Base-by-base conservation (phyloP, 106 monocot genomes). In the Dioscorea zingiberensis region DNA sequence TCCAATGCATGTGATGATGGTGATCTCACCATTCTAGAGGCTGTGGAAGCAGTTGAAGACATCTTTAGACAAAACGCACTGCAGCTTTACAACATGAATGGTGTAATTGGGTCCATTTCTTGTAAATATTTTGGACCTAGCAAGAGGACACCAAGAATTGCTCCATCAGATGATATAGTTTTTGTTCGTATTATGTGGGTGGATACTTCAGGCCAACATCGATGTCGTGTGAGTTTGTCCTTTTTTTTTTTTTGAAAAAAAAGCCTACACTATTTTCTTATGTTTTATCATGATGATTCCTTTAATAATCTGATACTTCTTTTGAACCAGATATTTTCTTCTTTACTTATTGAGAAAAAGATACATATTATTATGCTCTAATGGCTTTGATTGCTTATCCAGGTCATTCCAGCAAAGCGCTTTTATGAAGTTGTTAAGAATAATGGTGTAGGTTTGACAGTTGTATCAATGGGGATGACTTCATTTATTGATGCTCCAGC, bases 181-280 rank as follows among this genome's bases (percentile, higher is more conserved):
- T 84, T 87, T 80, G 98, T 98, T 63, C 85, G 93, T 21, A 24
- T 93, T 58, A 74, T 89, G 57, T 98, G 92, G 92, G 71, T 78
- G 59, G 98, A 98, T 64, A 45, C 78, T 68, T 93, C 93, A 69
- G 98, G 89, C 2, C 82, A 98, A 87, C 79, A 80, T 30, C 76
- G 98, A 77, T 98, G 98, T 58, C 83, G 98, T 53, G 98, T 98
- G 70, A 84, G 77, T 81, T 57, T 54, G 54, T 17, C 59, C 28
- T 69, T 63, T 25, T 48, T n/a, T n/a, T n/a, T n/a, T n/a, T n/a
- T n/a, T n/a, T n/a, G n/a, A n/a, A n/a, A n/a, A n/a, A n/a, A n/a
- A 51, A 6, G 10, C 6, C 38, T 6, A 38, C 27, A 17, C 3
- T 4, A 18, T n/a, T 63, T 6, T 63, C 32, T 44, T 38, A 21